Evolutionary conservation across 208 protist species (phyloP).

Genomic region (Acanthamoeba lugdunensis): DNA sequence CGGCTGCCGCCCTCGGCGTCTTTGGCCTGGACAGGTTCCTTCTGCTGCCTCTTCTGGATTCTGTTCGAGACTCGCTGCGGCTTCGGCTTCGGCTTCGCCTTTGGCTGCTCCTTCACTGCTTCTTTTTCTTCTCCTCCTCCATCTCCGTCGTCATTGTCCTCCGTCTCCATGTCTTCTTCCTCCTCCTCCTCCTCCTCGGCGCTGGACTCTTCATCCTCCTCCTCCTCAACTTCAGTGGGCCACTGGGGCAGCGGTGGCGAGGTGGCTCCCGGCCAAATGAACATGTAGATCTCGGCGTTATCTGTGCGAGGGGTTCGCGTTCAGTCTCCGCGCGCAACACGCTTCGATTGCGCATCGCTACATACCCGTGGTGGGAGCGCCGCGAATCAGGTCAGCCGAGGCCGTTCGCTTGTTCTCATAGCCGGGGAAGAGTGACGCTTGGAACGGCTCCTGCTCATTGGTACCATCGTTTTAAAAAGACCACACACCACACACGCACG

Average conservation of each 20-base stretch:
- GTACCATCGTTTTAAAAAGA: not conserved
- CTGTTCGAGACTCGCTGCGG: not conserved
- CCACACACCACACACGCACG: not conserved
- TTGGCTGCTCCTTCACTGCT: not conserved
- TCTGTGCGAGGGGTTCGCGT: not conserved
- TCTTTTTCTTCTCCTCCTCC: not conserved
- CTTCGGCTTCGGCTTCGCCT: not conserved
- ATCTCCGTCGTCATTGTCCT: not conserved
- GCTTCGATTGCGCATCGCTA: not conserved
- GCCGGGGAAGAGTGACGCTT: not conserved
- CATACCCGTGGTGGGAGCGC: not conserved
- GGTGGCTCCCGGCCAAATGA: not conserved
- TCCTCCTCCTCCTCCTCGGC: not conserved
- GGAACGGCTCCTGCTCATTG: not conserved
- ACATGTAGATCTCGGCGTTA: not conserved
- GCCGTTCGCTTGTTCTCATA: conserved; percentile 18
- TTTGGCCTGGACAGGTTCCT: not conserved
- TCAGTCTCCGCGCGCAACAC: not conserved
- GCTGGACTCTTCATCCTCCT: no score
- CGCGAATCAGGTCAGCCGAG: not conserved
- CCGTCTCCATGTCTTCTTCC: not conserved
- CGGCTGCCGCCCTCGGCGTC: no score
- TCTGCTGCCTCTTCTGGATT: not conserved
- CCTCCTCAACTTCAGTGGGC: not conserved
- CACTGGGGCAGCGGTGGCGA: not conserved